phyloP scores from a whole-genome alignment of 495 filamentous ascomycete species.

The Xylaria intraflava region DNA sequence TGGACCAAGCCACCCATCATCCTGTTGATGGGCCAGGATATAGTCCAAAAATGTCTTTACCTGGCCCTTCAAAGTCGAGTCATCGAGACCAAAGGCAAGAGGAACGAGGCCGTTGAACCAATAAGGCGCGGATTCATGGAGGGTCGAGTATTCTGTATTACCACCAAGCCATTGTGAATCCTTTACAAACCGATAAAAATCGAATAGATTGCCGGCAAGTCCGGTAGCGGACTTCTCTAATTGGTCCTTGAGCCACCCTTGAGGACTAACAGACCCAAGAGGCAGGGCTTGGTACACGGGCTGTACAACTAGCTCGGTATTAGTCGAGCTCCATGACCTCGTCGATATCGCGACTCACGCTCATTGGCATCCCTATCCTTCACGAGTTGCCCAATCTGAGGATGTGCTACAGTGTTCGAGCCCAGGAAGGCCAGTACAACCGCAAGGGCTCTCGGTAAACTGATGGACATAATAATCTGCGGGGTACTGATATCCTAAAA shows the following conservation, averaged over 20 bases:
- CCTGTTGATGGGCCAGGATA: constrained; percentile 45
- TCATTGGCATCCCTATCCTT: neutral
- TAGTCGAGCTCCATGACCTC: neutral
- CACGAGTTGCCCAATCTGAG: neutral
- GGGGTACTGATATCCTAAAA: neutral
- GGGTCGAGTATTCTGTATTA: constrained; percentile 48
- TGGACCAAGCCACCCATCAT: constrained; percentile 58
- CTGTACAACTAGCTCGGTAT: constrained; percentile 20
- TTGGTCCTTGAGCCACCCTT: constrained; percentile 57
- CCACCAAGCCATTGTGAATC: constrained; percentile 53
- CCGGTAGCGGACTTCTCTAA: constrained; percentile 46
- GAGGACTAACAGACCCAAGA: constrained; percentile 50
- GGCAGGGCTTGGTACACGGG: constrained; percentile 40
- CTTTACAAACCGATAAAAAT: constrained; percentile 54
- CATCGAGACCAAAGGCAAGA: constrained; percentile 52
- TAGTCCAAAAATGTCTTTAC: constrained; percentile 42
- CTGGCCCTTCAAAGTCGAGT: constrained; percentile 50
- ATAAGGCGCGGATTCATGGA: constrained; percentile 57
- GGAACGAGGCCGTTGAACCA: constrained; percentile 64
- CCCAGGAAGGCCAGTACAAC: constrained; percentile 3
- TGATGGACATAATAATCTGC: neutral
- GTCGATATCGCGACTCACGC: neutral
- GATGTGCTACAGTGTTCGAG: neutral
- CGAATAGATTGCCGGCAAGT: constrained; percentile 52
- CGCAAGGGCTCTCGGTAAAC: neutral